Conservation (phyloP, 495 filamentous ascomycete species). For the Penicillium samsonianum region DNA sequence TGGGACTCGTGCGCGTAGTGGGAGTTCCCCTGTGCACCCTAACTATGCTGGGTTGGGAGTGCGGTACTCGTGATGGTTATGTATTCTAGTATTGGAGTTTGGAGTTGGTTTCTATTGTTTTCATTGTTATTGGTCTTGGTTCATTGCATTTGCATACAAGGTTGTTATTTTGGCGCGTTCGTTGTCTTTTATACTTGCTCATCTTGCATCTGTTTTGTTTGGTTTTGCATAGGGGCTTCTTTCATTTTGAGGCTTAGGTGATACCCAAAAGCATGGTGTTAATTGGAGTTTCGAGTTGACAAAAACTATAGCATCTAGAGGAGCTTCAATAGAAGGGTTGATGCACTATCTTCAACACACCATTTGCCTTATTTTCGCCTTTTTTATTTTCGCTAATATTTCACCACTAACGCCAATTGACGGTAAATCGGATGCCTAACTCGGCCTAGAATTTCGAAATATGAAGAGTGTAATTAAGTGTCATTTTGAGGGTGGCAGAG, state of each 20-base stretch:
- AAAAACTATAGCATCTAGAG: conserved; percentile 6
- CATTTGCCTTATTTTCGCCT: no score
- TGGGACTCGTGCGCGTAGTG: conserved; percentile 43
- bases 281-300: conserved; percentile 2
- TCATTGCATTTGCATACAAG: neutral
- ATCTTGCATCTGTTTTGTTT: neutral
- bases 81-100: neutral
- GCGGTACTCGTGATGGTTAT: conserved; percentile 11
- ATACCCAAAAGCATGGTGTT: neutral
- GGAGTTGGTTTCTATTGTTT: neutral
- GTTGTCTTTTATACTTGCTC: neutral
- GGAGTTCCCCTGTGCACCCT: conserved; percentile 54
- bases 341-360: no score
- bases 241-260: neutral
- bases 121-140: neutral
- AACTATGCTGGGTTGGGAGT: conserved; percentile 30
- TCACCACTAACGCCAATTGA: no score
- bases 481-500: no score
- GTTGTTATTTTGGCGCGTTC: neutral
- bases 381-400: no score
- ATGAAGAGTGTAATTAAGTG: no score
- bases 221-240: neutral
- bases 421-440: no score
- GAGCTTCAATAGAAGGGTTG: neutral
- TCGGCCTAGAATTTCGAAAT: no score